Evolutionary conservation across 106 monocot species (phyloP).

Genomic region (Dendrobium huoshanense): DNA sequence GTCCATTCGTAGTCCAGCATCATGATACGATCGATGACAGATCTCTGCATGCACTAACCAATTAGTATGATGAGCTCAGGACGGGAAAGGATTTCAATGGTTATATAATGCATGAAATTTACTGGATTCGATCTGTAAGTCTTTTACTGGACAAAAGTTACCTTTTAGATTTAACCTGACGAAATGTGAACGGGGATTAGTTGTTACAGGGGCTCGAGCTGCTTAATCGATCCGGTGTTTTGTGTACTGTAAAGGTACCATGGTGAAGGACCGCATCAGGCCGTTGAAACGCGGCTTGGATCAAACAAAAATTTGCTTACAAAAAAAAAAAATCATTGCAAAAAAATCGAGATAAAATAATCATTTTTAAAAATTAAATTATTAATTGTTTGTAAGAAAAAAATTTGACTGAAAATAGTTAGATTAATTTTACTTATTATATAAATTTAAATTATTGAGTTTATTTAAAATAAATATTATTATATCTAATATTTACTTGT

Average conservation of each 20-base stretch:
- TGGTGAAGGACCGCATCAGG: neutral
- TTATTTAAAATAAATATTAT: no score
- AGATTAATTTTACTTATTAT: no score
- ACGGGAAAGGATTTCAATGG: neutral
- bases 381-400: no score
- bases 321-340: neutral
- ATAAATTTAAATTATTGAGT: no score
- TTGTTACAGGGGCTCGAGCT: no score
- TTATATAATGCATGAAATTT: slow-evolving; percentile 1
- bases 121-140: neutral
- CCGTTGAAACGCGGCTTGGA: neutral
- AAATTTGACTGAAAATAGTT: no score
- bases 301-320: no score
- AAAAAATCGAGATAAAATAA: neutral
- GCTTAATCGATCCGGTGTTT: neutral
- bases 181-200: neutral
- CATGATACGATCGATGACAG: slow-evolving; percentile 1
- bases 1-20: slow-evolving; percentile 30
- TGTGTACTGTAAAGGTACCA: no score
- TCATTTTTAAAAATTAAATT: no score
- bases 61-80: neutral
- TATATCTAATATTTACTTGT: no score
- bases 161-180: neutral
- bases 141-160: slow-evolving; percentile 2
- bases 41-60: neutral